Evolutionary conservation across 1,139 yeast species (phyloP).

Genomic region (Meyerozyma elateridarum): DNA sequence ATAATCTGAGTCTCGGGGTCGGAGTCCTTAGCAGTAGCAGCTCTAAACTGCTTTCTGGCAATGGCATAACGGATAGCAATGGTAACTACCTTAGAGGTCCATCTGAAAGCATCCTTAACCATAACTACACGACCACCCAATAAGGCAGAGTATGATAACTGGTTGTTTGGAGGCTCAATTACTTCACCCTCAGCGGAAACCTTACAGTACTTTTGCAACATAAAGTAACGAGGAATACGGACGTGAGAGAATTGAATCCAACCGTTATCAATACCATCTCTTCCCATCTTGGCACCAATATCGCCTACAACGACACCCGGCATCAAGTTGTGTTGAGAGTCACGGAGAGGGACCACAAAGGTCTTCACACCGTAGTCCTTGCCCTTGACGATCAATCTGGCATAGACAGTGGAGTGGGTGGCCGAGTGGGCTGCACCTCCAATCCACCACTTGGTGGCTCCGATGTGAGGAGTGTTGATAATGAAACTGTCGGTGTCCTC

Average conservation of each 20-base stretch:
- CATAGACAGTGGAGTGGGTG: conserved; percentile 76
- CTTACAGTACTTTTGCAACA: conserved; percentile 78
- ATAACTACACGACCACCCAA: conserved; percentile 85
- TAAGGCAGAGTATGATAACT: conserved; percentile 80
- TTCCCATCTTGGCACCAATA: conserved; percentile 92
- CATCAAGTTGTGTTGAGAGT: conserved; percentile 58
- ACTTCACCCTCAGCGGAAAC: conserved; percentile 70
- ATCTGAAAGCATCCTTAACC: conserved; percentile 81
- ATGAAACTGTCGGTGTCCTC: conserved; percentile 59
- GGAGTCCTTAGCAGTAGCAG: conserved; percentile 23
- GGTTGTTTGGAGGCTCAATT: conserved; percentile 74
- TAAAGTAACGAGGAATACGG: conserved; percentile 74
- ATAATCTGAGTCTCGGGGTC: conserved; percentile 58
- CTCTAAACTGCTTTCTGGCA: conserved; percentile 80
- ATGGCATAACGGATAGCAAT: conserved; percentile 87
- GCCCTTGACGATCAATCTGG: conserved; percentile 75
- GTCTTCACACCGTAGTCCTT: conserved; percentile 89
- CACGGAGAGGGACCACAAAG: conserved; percentile 85
- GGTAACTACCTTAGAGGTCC: conserved; percentile 73
- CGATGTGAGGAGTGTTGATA: conserved; percentile 81
- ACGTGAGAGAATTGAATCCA: conserved; percentile 89
- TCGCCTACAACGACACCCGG: conserved; percentile 87
- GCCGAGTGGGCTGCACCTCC: conserved; percentile 97
- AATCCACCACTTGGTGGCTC: conserved; percentile 98
- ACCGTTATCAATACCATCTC: conserved; percentile 86